phyloP scores from a whole-genome alignment of 306 rosid species.

The Quercus robur region DNA sequence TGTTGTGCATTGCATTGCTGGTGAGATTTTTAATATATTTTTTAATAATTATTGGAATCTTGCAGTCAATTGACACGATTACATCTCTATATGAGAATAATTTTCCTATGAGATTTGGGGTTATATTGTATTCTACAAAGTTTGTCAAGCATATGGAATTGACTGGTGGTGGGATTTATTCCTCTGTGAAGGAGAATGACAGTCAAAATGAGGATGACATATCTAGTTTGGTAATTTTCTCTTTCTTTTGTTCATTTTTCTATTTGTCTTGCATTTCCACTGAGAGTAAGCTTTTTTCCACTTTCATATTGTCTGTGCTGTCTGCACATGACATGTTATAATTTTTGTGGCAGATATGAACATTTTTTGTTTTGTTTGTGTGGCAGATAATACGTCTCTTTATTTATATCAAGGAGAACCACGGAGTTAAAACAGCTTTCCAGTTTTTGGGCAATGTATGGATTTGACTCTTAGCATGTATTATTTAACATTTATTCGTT shows the following conservation, averaged over 20 bases:
- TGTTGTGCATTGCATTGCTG: conserved; percentile 17
- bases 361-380: conserved; percentile 1
- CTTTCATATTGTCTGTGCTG: neutral
- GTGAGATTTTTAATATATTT: conserved; percentile 17
- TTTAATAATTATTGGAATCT: conserved; percentile 26
- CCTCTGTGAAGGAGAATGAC: conserved; percentile 32
- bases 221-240: conserved; percentile 62
- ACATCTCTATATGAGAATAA: conserved; percentile 68
- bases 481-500: neutral
- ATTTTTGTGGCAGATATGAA: neutral
- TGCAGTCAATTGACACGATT: conserved; percentile 85
- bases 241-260: conserved; percentile 12
- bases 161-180: conserved; percentile 19
- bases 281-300: neutral
- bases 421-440: conserved; percentile 68
- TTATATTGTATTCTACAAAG: conserved; percentile 84
- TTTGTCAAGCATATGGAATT: conserved; percentile 53
- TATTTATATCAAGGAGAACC: conserved; percentile 73
- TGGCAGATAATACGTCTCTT: conserved; percentile 82
- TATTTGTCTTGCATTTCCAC: neutral
- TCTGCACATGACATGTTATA: neutral
- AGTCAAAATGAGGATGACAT: conserved; percentile 56
- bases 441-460: conserved; percentile 91
- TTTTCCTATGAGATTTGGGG: conserved; percentile 85
- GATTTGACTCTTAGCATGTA: neutral